Base-by-base conservation (phyloP, 2,329 filamentous ascomycete species). In the Epichloe aotearoae region DNA sequence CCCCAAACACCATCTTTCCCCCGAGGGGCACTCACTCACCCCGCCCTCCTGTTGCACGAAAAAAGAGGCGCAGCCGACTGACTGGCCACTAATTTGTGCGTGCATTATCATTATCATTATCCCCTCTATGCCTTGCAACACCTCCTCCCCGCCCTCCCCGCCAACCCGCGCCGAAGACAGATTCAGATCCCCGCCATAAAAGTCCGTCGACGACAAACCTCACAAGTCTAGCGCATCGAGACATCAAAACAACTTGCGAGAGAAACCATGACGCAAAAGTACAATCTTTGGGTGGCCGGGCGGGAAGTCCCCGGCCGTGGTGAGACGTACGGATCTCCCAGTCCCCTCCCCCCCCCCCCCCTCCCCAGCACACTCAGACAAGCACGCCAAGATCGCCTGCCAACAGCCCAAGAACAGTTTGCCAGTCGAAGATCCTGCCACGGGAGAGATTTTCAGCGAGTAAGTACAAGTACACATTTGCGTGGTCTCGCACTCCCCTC, bases 391-490 rank as follows among this genome's bases (percentile, higher is more conserved):
- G 15, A 1, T n/a, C 33, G 15, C 11, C 34, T 43, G n/a, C 23
- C 30, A 30, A 34, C 30, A 39, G 42, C 37, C 34, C 10, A 46
- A n/a, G 6, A n/a, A 8, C 49, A 79, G 76, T 40, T 71, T 81
- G 49, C 62, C 69, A 0, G 61, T 80, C 41, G 73, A 79, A 56
- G 69, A 80, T 55, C 77, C 77, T 14, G 67, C 76, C 0, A 77
- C 69, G 0, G 72, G 73, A 19, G 69, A 77, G 46, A 64, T 74
- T 6, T 75, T 80, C 52, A 73, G 75, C 38, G 59, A 71, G 73
- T 75, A 59, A 62, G 68, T 61, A 15, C n/a, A 59, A 62, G 68
- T 61, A 15, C n/a, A 40, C 38, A 4, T 8, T 37, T 37, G 15
- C 36, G 15, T 37, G 36, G 12, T 37, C 36, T 37, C 36, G 11